These are phyloP conservation scores for Oryza australiensis DNA, from an alignment of 176 grass and related monocot genomes.

Conservation along the genomic window DNA sequence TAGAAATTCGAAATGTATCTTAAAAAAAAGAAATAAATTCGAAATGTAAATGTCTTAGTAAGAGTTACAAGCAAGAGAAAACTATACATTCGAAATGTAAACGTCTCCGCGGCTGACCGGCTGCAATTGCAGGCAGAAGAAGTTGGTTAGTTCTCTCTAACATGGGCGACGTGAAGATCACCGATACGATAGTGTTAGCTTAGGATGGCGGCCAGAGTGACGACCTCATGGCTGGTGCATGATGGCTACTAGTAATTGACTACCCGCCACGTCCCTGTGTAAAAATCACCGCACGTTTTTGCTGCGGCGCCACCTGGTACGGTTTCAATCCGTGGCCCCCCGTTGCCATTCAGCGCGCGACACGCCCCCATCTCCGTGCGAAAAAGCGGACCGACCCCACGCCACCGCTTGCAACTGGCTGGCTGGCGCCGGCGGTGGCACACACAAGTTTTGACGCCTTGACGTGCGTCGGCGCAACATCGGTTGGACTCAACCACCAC, in stretches of 20 bases:
- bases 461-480: not conserved
- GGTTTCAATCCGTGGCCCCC: not conserved
- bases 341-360: not conserved
- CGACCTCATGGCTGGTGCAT: not conserved
- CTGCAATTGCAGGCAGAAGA: too few species aligned
- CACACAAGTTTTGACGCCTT: conserved; percentile 25
- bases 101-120: accelerated
- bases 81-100: too few species aligned
- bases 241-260: not conserved
- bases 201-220: not conserved
- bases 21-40: too few species aligned
- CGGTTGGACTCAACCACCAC: not conserved
- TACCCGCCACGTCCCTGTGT: not conserved
- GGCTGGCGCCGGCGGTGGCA: not conserved
- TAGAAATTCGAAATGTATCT: too few species aligned
- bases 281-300: not conserved
- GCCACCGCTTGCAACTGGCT: not conserved
- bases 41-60: too few species aligned
- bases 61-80: too few species aligned
- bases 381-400: not conserved
- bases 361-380: not conserved
- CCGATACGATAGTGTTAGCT: not conserved
- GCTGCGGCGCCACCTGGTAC: not conserved
- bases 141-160: not conserved
- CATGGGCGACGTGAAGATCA: not conserved